Conservation (phyloP, 345 rosid species). For the Linum usitatissimum region DNA sequence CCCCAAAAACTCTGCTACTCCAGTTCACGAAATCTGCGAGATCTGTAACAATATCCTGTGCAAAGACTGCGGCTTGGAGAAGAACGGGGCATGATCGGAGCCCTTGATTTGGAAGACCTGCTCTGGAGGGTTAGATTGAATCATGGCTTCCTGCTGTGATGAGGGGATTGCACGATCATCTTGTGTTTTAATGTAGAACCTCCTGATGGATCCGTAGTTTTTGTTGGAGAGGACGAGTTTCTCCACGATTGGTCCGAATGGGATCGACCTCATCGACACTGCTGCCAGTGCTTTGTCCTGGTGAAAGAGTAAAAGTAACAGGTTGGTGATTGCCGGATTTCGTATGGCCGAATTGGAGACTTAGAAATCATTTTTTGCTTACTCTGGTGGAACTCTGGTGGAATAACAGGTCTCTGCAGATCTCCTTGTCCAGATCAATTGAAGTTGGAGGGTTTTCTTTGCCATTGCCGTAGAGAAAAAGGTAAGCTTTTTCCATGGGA, state of each 20-base stretch:
- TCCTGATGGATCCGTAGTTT: slow-evolving; percentile 40
- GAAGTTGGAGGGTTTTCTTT: slow-evolving; percentile 32
- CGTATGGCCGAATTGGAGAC: not conserved
- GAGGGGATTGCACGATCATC: slow-evolving; percentile 43
- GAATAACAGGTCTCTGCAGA: slow-evolving; percentile 26
- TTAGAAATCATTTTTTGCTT: not conserved
- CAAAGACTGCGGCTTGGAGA: slow-evolving; percentile 58
- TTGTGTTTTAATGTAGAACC: slow-evolving; percentile 53
- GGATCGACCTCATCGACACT: slow-evolving; percentile 35
- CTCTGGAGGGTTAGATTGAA: slow-evolving; percentile 41
- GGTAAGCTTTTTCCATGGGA: slow-evolving; percentile 26
- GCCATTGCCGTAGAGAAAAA: slow-evolving; percentile 34
- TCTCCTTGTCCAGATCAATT: slow-evolving; percentile 25
- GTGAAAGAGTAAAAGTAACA: too few species aligned
- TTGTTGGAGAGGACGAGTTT: slow-evolving; percentile 32
- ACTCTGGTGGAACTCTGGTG: slow-evolving; percentile 35
- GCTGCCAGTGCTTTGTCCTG: slow-evolving; percentile 31
- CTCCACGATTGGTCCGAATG: slow-evolving; percentile 32
- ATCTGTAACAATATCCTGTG: slow-evolving; percentile 46
- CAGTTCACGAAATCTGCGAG: slow-evolving; percentile 15
- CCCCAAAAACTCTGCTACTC: too few species aligned
- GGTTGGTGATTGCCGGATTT: not conserved
- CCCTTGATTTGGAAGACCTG: slow-evolving; percentile 53
- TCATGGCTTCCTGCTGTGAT: slow-evolving; percentile 41
- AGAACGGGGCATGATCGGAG: slow-evolving; percentile 64